These are phyloP conservation scores for Physaria fendleri DNA, from an alignment of 345 rosid species.

Conservation along the genomic window DNA sequence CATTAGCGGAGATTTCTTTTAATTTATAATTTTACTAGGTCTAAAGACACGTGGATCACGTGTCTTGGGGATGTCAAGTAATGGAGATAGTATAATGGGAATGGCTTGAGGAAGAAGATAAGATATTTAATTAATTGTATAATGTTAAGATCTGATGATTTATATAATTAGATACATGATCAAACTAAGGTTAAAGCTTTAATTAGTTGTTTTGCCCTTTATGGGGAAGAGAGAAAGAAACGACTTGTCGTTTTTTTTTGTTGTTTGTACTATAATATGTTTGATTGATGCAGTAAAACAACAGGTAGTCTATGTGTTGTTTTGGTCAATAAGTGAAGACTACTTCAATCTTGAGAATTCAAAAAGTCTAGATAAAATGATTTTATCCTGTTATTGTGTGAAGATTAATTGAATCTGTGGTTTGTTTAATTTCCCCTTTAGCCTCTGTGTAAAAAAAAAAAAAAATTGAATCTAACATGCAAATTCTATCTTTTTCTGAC, in stretches of 20 bases:
- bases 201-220: conserved; percentile 2
- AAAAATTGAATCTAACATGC: too few species aligned
- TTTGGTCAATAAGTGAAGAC: not conserved
- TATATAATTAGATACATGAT: conserved; percentile 15
- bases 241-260: conserved; percentile 8
- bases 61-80: too few species aligned
- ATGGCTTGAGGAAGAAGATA: conserved; percentile 48
- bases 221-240: conserved; percentile 7
- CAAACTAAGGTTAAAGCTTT: not conserved
- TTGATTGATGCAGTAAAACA: not conserved
- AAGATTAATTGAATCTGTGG: not conserved
- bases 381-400: conserved; percentile 9
- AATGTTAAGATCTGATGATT: conserved; percentile 7
- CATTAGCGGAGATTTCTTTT: not conserved
- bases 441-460: too few species aligned
- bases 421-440: too few species aligned
- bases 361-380: not conserved
- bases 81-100: conserved; percentile 65
- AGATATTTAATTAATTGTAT: not conserved
- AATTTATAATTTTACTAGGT: too few species aligned
- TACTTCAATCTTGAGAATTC: not conserved
- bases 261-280: not conserved
- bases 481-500: not conserved
- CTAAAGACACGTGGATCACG: too few species aligned
- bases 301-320: conserved; percentile 11